A percentile compares a stretch with the other conserved stretches of the same genome.
Evolutionary conservation across 352 stramenopile species (phyloP).

Genomic region (Globisporangium barbulae): DNA sequence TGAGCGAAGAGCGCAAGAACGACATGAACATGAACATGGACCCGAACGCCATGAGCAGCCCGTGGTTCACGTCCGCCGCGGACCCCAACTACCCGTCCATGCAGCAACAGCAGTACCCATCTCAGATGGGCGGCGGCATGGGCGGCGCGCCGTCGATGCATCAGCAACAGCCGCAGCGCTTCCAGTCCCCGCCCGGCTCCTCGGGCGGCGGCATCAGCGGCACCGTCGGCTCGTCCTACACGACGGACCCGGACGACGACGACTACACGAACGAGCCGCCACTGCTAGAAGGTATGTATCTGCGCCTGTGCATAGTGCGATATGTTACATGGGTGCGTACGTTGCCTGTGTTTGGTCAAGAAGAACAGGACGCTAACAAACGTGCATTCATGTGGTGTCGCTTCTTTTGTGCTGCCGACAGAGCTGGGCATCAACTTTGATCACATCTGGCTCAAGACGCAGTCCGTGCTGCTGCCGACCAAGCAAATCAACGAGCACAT

Average conservation of each 20-base stretch:
- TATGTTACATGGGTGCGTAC: not conserved
- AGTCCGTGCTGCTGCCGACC: constrained; percentile 93
- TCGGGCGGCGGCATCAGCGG: constrained; percentile 19
- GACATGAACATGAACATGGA: constrained; percentile 82
- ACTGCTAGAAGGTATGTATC: constrained; percentile 87
- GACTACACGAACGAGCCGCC: constrained; percentile 96
- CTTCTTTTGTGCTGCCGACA: constrained; percentile 13
- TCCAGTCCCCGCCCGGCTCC: constrained; percentile 21
- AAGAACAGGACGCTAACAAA: not conserved
- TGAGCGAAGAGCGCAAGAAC: not conserved
- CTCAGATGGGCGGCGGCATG: not conserved
- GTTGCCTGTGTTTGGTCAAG: not conserved
- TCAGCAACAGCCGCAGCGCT: constrained; percentile 9
- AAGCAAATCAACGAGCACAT: constrained; percentile 88
- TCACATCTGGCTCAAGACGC: constrained; percentile 97
- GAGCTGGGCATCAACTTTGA: constrained; percentile 97
- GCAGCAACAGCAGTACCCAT: constrained; percentile 12
- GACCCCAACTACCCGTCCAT: constrained; percentile 42
- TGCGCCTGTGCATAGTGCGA: not conserved
- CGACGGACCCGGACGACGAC: constrained; percentile 41
- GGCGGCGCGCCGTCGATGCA: not conserved
- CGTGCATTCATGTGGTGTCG: not conserved
- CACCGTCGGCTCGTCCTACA: constrained; percentile 16
- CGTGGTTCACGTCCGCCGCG: constrained; percentile 60
- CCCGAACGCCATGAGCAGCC: constrained; percentile 49